Conservation (phyloP, 1,284 basidiomycete genomes). For the Cryptococcus wingfieldii region DNA sequence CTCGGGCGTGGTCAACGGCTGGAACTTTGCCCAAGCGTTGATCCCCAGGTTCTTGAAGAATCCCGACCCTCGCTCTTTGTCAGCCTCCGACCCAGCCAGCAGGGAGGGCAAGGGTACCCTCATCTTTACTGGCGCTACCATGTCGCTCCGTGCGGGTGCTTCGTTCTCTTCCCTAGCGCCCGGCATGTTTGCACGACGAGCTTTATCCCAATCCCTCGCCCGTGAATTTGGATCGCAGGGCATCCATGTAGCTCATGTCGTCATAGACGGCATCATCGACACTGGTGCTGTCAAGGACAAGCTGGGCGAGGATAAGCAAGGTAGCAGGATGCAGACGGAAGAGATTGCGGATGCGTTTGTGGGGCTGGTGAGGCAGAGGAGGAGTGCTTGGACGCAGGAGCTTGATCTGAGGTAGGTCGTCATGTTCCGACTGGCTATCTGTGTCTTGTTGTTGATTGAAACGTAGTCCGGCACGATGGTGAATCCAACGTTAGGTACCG, state of each 20-base stretch:
- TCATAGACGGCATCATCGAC: slow-evolving; percentile 48
- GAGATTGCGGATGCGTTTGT: slow-evolving; percentile 35
- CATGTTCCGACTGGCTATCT: no score
- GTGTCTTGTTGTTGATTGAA: no score
- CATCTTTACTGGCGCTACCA: slow-evolving; percentile 46
- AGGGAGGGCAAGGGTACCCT: slow-evolving; percentile 29
- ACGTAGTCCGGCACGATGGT: no score
- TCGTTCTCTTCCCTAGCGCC: slow-evolving; percentile 37
- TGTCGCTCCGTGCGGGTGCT: slow-evolving; percentile 30
- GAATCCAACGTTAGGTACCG: no score
- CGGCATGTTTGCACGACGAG: slow-evolving; percentile 36
- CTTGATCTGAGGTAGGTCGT: slow-evolving; percentile 35
- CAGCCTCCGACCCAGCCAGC: slow-evolving; percentile 1
- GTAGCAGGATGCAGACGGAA: slow-evolving; percentile 18
- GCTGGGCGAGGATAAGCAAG: slow-evolving; percentile 27
- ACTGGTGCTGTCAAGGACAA: slow-evolving; percentile 24
- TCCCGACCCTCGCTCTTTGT: background rate
- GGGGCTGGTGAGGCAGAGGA: slow-evolving; percentile 41
- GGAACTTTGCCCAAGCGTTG: slow-evolving; percentile 35
- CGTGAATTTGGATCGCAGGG: slow-evolving; percentile 49
- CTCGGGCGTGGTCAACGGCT: slow-evolving; percentile 21
- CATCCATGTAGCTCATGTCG: slow-evolving; percentile 49
- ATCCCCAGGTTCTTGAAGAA: slow-evolving; percentile 32
- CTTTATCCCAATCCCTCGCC: slow-evolving; percentile 41
- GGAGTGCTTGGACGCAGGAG: slow-evolving; percentile 44